These are phyloP conservation scores for Cymbidium sinense DNA, from an alignment of 106 monocot genomes.

Conservation along the genomic window DNA sequence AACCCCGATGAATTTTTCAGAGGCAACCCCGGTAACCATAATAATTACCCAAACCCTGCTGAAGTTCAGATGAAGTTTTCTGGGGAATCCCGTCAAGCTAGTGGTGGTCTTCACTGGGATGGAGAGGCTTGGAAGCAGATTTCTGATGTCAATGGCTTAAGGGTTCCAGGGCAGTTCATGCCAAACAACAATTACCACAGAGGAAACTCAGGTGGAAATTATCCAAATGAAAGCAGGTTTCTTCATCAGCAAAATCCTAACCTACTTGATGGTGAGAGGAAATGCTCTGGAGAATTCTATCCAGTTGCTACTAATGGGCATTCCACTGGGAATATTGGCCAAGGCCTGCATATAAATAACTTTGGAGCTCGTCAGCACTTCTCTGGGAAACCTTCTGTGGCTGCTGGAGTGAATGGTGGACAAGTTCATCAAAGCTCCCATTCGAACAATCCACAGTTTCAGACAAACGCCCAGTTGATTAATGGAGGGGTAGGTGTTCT, in stretches of 20 bases:
- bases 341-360: not conserved
- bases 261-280: not conserved
- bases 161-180: not conserved
- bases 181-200: not conserved
- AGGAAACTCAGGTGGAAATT: not conserved
- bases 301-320: not conserved
- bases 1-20: not conserved
- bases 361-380: not conserved
- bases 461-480: not conserved
- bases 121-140: not conserved
- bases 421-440: slow-evolving; percentile 1
- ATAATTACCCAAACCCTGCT: not conserved
- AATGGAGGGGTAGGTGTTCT: not conserved
- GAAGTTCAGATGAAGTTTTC: slow-evolving; percentile 1
- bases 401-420: not conserved
- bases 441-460: not conserved
- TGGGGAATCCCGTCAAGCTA: not conserved
- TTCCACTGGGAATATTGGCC: not conserved
- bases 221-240: not conserved
- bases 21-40: not conserved
- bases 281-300: not conserved
- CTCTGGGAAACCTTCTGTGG: not conserved
- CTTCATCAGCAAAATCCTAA: not conserved
- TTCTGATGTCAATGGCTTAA: not conserved
- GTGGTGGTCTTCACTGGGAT: not conserved